Conservation (phyloP, 495 filamentous ascomycete species). For the Podospora australis region DNA sequence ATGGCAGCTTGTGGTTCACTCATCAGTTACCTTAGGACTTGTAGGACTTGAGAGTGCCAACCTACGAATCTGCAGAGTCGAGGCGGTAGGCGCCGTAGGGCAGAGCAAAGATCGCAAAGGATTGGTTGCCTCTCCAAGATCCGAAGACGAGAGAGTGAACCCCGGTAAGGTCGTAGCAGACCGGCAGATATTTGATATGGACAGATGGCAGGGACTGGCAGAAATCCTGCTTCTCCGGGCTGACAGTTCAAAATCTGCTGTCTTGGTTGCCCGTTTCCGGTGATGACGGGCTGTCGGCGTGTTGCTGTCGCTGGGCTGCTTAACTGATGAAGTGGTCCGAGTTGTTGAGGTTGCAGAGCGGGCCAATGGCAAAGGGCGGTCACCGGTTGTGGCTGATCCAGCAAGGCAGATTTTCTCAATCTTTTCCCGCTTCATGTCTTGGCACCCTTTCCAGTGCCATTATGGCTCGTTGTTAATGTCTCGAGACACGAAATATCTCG, state of each 20-base stretch:
- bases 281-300: neutral
- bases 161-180: too few species aligned
- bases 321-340: too few species aligned
- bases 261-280: neutral
- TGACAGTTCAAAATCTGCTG: too few species aligned
- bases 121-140: constrained; percentile 25
- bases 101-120: constrained; percentile 4
- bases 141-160: too few species aligned
- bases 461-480: too few species aligned
- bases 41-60: constrained; percentile 18
- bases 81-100: constrained; percentile 15
- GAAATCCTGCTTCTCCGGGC: too few species aligned
- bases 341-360: neutral
- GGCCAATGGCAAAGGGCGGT: constrained; percentile 1
- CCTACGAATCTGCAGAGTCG: neutral
- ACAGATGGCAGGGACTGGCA: too few species aligned
- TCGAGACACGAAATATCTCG: too few species aligned
- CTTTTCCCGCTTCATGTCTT: neutral
- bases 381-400: neutral
- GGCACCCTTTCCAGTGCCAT: neutral
- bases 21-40: constrained; percentile 13
- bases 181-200: too few species aligned
- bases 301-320: too few species aligned
- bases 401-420: neutral
- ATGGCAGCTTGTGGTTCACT: too few species aligned